Percentiles rank a stretch among this genome's conserved stretches.
phyloP scores from a whole-genome alignment of 805 yeast species.

The Trichomonascus vanleenenianus region DNA sequence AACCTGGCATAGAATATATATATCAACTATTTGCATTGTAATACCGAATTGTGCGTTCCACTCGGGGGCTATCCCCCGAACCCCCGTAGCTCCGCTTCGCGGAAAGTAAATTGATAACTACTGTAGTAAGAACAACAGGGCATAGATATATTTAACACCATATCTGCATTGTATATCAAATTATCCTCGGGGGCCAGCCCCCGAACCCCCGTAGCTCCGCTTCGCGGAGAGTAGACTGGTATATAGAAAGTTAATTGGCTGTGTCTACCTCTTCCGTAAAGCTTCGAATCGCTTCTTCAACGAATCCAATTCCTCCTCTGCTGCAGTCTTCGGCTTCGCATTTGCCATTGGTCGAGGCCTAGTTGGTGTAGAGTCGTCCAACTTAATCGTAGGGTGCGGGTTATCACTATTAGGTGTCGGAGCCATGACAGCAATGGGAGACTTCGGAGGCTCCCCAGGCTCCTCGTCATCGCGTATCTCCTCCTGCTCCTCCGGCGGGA shows the following conservation, averaged over 20 bases:
- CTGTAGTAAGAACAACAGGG: too few relatives aligned
- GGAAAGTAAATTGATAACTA: too few relatives aligned
- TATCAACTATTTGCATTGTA: not conserved
- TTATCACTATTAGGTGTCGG: slow-evolving; percentile 28
- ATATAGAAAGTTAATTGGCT: too few relatives aligned
- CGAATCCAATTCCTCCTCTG: slow-evolving; percentile 47
- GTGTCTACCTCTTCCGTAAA: slow-evolving; percentile 37
- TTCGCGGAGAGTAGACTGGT: too few relatives aligned
- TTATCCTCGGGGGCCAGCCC: too few relatives aligned
- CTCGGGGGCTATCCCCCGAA: too few relatives aligned
- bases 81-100: too few relatives aligned
- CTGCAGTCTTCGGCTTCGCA: slow-evolving; percentile 11
- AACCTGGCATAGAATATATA: not conserved
- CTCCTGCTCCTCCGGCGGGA: slow-evolving; percentile 26
- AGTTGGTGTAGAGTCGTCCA: slow-evolving; percentile 10
- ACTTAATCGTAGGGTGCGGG: slow-evolving; percentile 22
- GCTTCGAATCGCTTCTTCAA: slow-evolving; percentile 72
- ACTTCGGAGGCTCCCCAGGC: slow-evolving; percentile 14
- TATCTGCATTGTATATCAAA: not conserved
- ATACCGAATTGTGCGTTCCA: not conserved
- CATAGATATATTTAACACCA: not conserved
- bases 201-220: too few relatives aligned
- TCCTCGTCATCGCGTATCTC: slow-evolving; percentile 27
- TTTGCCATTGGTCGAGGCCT: slow-evolving; percentile 5
- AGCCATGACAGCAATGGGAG: slow-evolving; percentile 23